These are phyloP conservation scores for Dendrothele bispora DNA, from an alignment of 768 basidiomycete genomes.

Conservation along the genomic window DNA sequence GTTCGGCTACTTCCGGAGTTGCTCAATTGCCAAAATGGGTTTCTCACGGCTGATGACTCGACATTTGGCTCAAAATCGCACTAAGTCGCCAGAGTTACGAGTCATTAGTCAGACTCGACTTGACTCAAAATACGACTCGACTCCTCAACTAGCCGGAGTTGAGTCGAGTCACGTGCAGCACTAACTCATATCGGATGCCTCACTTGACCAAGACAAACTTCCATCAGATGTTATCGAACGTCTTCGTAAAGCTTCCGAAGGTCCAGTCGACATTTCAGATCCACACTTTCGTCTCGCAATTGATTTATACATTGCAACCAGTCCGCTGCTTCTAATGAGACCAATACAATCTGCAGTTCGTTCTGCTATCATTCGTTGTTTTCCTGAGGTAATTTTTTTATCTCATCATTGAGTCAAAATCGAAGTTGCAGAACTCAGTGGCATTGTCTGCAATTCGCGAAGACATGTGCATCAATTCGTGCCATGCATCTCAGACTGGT, in stretches of 20 bases:
- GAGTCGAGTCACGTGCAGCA: background rate
- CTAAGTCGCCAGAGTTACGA: too few relatives aligned
- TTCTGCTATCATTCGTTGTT: conserved; percentile 18
- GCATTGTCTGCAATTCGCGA: conserved; percentile 30
- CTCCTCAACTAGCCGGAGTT: background rate
- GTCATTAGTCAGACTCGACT: too few relatives aligned
- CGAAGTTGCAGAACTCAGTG: conserved; percentile 26
- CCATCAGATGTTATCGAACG: conserved; percentile 15
- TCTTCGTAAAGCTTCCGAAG: conserved; percentile 25
- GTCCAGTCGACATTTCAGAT: conserved; percentile 15
- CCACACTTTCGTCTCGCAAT: conserved; percentile 30
- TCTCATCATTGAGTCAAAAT: conserved; percentile 29
- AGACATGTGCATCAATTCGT: conserved; percentile 45
- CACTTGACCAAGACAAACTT: conserved; percentile 25
- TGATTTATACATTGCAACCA: conserved; percentile 28
- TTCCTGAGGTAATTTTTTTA: conserved; percentile 25
- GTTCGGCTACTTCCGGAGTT: too few relatives aligned
- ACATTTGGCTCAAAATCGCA: too few relatives aligned
- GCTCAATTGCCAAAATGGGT: too few relatives aligned
- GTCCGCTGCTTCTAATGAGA: conserved; percentile 28
- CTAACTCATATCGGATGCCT: conserved; percentile 18
- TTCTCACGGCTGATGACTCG: too few relatives aligned
- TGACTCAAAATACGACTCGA: too few relatives aligned
- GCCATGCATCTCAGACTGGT: conserved; percentile 38
- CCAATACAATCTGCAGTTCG: conserved; percentile 23